Evolutionary conservation across 768 basidiomycete species (phyloP).

Genomic region (Melanogaster broomeanus): DNA sequence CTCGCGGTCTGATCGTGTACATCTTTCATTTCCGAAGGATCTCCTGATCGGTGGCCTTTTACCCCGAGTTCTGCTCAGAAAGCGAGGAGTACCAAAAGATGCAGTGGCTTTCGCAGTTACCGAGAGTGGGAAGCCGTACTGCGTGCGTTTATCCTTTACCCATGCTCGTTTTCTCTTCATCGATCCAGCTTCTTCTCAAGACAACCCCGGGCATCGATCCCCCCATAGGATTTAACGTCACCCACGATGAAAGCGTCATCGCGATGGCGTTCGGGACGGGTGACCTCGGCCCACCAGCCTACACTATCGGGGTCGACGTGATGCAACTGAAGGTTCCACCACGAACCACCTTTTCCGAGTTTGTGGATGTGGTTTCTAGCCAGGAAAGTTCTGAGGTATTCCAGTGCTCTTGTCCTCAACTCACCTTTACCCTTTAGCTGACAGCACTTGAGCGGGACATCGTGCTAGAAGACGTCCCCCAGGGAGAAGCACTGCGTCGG

Average conservation of each 20-base stretch:
- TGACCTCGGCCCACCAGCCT: conserved; percentile 55
- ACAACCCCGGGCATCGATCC: conserved; percentile 44
- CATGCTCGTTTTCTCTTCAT: conserved; percentile 4
- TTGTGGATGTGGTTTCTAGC: conserved; percentile 63
- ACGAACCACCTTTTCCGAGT: conserved; percentile 55
- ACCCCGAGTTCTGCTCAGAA: conserved; percentile 60
- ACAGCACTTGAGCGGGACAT: conserved; percentile 38
- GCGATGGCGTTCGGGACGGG: conserved; percentile 59
- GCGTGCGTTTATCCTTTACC: conserved; percentile 45
- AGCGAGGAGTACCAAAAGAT: conserved; percentile 51
- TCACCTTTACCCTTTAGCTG: conserved; percentile 34
- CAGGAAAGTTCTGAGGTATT: conserved; percentile 45
- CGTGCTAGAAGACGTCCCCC: conserved; percentile 40
- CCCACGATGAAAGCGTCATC: conserved; percentile 76
- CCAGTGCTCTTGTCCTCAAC: not conserved
- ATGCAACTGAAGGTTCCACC: conserved; percentile 74
- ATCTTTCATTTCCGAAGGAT: conserved; percentile 45
- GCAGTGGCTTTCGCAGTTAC: conserved; percentile 59
- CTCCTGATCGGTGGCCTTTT: conserved; percentile 77
- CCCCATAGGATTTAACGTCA: conserved; percentile 77
- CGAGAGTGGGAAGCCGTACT: conserved; percentile 72
- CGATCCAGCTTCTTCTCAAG: conserved; percentile 31
- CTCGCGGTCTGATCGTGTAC: conserved; percentile 1
- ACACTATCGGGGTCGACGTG: conserved; percentile 70
- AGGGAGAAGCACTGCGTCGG: conserved; percentile 52